A percentile compares a stretch with the other conserved stretches of the same genome.
Evolutionary conservation across 73 alveolate species (phyloP).

Genomic region (Paramecium pentaurelia): DNA sequence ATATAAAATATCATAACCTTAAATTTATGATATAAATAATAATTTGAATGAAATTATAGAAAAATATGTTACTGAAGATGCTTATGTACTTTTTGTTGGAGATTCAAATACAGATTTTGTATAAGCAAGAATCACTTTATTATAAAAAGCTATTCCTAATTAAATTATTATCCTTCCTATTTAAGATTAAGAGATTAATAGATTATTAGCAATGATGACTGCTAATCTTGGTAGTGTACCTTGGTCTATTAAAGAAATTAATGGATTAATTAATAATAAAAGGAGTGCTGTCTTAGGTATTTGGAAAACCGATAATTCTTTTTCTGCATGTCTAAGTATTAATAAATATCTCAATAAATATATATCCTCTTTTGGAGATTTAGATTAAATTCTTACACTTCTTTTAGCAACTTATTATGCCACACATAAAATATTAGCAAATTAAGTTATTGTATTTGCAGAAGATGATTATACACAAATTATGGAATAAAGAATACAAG

Average conservation of each 20-base stretch:
- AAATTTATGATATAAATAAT: constrained; percentile 10
- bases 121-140: neutral
- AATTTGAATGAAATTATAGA: neutral
- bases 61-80: neutral
- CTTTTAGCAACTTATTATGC: constrained; percentile 28
- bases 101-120: neutral
- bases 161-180: neutral
- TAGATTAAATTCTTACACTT: neutral
- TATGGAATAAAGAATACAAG: neutral
- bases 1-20: neutral
- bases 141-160: neutral
- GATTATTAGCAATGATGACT: constrained; percentile 26
- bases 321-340: neutral
- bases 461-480: neutral
- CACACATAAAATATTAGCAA: neutral
- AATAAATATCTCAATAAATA: neutral
- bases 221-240: constrained; percentile 26
- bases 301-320: neutral
- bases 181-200: neutral
- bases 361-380: constrained; percentile 14
- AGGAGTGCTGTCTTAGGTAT: constrained; percentile 2
- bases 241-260: constrained; percentile 11
- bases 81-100: neutral
- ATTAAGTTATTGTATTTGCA: neutral
- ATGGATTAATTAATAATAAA: neutral